Conservation (phyloP, 1,284 basidiomycete genomes). For the Rhodotorula mucilaginosa region DNA sequence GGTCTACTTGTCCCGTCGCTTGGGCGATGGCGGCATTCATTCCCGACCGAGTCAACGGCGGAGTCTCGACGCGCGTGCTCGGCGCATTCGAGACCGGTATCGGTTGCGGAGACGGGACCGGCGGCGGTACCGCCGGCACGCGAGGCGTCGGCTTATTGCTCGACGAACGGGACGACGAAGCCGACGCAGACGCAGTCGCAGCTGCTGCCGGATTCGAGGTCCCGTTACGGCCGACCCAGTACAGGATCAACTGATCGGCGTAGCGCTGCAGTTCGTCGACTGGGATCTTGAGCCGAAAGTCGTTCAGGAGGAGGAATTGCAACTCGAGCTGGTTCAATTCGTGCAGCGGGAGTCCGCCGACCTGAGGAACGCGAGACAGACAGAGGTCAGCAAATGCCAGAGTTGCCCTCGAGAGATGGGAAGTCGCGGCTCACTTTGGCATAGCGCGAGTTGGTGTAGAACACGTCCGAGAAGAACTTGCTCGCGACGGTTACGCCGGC, state of each 20-base stretch:
- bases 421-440: conserved; percentile 74
- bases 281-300: conserved; percentile 85
- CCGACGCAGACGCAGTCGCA: neutral
- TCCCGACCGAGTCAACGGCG: conserved; percentile 6
- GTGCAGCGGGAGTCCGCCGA: conserved; percentile 86
- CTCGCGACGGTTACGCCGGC: conserved; percentile 96
- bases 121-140: neutral
- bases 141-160: neutral
- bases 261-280: conserved; percentile 91
- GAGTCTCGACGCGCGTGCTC: conserved; percentile 6
- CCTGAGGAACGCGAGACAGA: conserved; percentile 54
- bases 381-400: neutral
- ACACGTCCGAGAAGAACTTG: conserved; percentile 98
- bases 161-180: neutral
- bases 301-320: conserved; percentile 92
- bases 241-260: conserved; percentile 76
- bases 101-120: neutral
- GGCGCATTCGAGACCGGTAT: neutral
- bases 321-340: conserved; percentile 97
- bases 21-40: neutral
- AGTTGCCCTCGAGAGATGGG: neutral
- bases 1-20: neutral
- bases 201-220: conserved; percentile 11
- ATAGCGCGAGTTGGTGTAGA: conserved; percentile 98
- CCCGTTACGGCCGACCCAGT: conserved; percentile 47